Percentiles rank a stretch among this genome's conserved stretches.
Evolutionary conservation across 371 early-diverging fungal species (phyloP).

Genomic region (Gilbertella persicaria): DNA sequence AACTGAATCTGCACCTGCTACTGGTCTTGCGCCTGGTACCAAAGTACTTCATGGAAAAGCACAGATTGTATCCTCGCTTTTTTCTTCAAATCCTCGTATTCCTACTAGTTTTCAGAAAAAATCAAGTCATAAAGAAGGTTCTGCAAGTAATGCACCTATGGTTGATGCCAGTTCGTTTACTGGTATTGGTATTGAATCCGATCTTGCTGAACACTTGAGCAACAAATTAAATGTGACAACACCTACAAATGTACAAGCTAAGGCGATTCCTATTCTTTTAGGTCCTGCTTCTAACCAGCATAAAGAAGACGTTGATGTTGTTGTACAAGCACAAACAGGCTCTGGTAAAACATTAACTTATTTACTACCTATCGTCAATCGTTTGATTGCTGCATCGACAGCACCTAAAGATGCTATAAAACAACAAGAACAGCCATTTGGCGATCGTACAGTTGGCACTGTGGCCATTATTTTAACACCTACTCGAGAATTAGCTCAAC

Average conservation of each 20-base stretch:
- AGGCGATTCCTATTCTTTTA: slow-evolving; percentile 63
- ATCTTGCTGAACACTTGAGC: slow-evolving; percentile 64
- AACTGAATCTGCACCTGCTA: slow-evolving; percentile 18
- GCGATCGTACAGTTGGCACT: slow-evolving; percentile 66
- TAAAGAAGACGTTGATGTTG: slow-evolving; percentile 70
- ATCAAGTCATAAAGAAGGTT: slow-evolving; percentile 33
- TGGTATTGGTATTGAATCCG: slow-evolving; percentile 72
- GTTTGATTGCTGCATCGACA: slow-evolving; percentile 45
- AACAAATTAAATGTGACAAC: slow-evolving; percentile 64
- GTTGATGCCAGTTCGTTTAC: slow-evolving; percentile 62
- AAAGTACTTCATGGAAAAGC: slow-evolving; percentile 53
- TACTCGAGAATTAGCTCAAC: slow-evolving; percentile 98
- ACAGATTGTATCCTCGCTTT: slow-evolving; percentile 60
- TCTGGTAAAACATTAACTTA: slow-evolving; percentile 99
- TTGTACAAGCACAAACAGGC: slow-evolving; percentile 96
- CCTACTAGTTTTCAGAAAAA: slow-evolving; percentile 35
- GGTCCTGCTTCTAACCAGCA: slow-evolving; percentile 44
- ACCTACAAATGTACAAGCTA: slow-evolving; percentile 77
- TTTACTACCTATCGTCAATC: slow-evolving; percentile 81
- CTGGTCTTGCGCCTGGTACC: slow-evolving; percentile 30
- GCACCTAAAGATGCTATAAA: slow-evolving; percentile 23
- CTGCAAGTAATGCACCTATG: slow-evolving; percentile 60
- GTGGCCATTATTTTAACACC: slow-evolving; percentile 90
- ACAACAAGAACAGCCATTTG: slow-evolving; percentile 26
- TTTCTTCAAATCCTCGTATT: slow-evolving; percentile 56